phyloP scores from a whole-genome alignment of 129 eudicot genomes.

The Silybum marianum region DNA sequence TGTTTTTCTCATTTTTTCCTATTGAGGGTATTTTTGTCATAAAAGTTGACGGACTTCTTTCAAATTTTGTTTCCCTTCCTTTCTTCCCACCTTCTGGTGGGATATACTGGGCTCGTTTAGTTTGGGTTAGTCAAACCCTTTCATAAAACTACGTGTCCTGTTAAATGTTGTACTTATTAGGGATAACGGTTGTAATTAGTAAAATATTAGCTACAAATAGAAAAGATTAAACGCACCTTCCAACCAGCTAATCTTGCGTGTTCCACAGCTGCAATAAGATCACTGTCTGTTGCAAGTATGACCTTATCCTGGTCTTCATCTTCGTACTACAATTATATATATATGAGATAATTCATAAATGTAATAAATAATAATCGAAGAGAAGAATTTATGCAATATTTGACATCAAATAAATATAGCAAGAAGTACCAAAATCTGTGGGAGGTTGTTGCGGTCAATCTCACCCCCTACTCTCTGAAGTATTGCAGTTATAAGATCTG shows the following conservation, averaged over 20 bases:
- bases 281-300: constrained; percentile 74
- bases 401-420: constrained; percentile 2
- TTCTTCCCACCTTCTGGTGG: background rate
- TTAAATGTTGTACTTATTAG: background rate
- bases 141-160: background rate
- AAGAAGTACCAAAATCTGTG: constrained; percentile 79
- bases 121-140: background rate
- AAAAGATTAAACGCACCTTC: constrained; percentile 56
- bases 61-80: too few relatives aligned
- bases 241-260: constrained; percentile 83
- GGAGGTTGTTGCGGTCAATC: constrained; percentile 81
- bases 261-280: constrained; percentile 89
- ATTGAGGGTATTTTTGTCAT: too few relatives aligned
- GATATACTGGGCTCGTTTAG: background rate
- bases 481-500: constrained; percentile 79
- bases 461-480: constrained; percentile 90
- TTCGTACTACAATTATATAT: constrained; percentile 57
- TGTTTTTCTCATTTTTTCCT: too few relatives aligned
- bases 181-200: background rate
- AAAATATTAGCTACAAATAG: background rate
- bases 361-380: background rate
- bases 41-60: too few relatives aligned
- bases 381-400: background rate
- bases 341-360: constrained; percentile 7
- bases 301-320: constrained; percentile 89